These are phyloP conservation scores for Xylaria scruposa DNA, from an alignment of 495 filamentous ascomycete species.

Conservation along the genomic window DNA sequence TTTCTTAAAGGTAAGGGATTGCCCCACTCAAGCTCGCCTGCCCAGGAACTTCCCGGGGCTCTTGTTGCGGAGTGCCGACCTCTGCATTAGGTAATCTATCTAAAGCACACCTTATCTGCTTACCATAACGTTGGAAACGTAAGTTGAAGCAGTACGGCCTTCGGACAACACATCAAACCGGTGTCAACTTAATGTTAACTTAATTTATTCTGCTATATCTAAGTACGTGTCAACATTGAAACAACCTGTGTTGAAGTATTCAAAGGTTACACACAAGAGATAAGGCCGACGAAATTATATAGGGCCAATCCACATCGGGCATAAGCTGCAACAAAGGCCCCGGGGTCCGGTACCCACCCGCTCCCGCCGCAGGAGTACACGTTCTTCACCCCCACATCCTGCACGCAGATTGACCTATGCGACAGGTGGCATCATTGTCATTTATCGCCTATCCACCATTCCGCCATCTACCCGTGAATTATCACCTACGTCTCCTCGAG, in stretches of 20 bases:
- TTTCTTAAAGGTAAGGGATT: background rate
- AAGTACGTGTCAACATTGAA: background rate
- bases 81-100: background rate
- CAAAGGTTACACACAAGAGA: background rate
- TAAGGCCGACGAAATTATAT: background rate
- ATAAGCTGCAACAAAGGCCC: background rate
- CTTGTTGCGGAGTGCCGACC: background rate
- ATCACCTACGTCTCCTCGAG: constrained; percentile 9
- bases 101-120: too few species aligned
- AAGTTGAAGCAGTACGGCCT: too few species aligned
- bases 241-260: background rate
- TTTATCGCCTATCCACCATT: background rate
- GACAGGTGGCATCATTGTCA: constrained; percentile 25
- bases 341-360: background rate
- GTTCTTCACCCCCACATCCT: background rate
- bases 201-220: background rate
- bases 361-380: background rate
- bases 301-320: background rate
- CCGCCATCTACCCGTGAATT: background rate
- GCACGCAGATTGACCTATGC: background rate
- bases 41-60: background rate
- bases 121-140: too few species aligned
- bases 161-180: background rate
- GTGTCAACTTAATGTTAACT: too few species aligned
- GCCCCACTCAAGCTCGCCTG: background rate